Base-by-base conservation (phyloP, 495 filamentous ascomycete species). In the Penicillium desertorum region DNA sequence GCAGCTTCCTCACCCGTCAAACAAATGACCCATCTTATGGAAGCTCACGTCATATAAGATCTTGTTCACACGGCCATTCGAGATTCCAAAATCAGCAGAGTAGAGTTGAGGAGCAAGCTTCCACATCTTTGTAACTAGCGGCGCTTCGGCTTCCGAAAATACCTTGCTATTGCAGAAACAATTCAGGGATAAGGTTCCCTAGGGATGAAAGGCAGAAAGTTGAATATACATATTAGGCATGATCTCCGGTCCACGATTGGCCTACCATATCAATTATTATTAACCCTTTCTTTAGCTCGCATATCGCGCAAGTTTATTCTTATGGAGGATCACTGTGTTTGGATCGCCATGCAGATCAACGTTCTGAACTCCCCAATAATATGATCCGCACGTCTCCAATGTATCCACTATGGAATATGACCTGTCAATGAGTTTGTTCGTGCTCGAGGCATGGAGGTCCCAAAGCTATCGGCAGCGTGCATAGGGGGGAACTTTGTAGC, bases 331-430 rank as follows among this genome's bases (percentile, higher is more conserved):
- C n/a, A 14, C n/a, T 17, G 17, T 47, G 7, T 17, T 41, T 34
- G 45, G 60, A 56, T 53, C 62, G 45, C 29, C 50, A 48, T 58
- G 62, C 57, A 65, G 53, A 62, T 65, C 60, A 53, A 27, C 17
- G n/a, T 5, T 19, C 27, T 39, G 22, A 34, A 23, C 11, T 36
- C 1, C 37, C 63, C 51, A 63, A 63, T 66, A 42, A 57, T 12
- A 39, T 22, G 2, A 25, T 5, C n/a, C 32, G 2, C 19, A 17
- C 25, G 17, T 11, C 36, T 27, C 41, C 37, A 37, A 29, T 12
- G 34, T 39, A 43, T 52, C 45, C 54, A 52, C 59, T 17, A 17
- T 27, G 41, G 56, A 59, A 68, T 66, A 25, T 68, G 65, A 68
- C 49, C 44, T 61, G 54, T 68, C 65, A 61, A 25, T 32, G 16